These are phyloP conservation scores for Clausena lansium DNA, from an alignment of 345 rosid species.

Conservation along the genomic window DNA sequence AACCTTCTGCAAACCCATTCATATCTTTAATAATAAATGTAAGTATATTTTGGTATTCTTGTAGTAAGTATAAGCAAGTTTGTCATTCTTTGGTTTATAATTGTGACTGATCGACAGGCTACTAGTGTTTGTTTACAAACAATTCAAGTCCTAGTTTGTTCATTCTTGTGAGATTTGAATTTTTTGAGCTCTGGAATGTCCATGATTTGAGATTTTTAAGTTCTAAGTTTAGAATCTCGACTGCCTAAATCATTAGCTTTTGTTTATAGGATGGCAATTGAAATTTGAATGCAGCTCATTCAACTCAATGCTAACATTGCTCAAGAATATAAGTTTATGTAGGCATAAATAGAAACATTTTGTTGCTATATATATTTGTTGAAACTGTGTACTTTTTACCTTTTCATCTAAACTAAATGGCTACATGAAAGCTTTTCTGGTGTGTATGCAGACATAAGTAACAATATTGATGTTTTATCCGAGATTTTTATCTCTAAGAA, in stretches of 20 bases:
- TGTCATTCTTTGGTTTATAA: not conserved
- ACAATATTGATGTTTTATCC: not conserved
- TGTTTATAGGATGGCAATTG: not conserved
- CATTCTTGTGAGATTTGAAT: not conserved
- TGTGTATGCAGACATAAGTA: not conserved
- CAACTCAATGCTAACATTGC: not conserved
- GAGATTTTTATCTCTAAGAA: not conserved
- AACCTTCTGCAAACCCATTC: conserved; percentile 61
- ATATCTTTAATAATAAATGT: conserved; percentile 53
- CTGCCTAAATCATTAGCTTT: not conserved
- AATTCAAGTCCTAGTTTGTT: not conserved
- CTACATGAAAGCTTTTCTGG: not conserved
- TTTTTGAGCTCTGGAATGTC: not conserved
- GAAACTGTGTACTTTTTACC: not conserved
- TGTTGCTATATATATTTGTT: not conserved
- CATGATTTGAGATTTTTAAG: conserved; percentile 2
- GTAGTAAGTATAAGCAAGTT: not conserved
- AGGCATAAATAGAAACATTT: not conserved
- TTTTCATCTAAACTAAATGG: not conserved
- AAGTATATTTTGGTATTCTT: conserved; percentile 22
- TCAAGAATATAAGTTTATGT: not conserved
- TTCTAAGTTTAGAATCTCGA: not conserved
- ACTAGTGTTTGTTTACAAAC: not conserved
- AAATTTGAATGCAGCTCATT: conserved; percentile 1
- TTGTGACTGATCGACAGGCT: not conserved